Conservation (phyloP, 768 basidiomycete species). For the Amanita subjunquillea region DNA sequence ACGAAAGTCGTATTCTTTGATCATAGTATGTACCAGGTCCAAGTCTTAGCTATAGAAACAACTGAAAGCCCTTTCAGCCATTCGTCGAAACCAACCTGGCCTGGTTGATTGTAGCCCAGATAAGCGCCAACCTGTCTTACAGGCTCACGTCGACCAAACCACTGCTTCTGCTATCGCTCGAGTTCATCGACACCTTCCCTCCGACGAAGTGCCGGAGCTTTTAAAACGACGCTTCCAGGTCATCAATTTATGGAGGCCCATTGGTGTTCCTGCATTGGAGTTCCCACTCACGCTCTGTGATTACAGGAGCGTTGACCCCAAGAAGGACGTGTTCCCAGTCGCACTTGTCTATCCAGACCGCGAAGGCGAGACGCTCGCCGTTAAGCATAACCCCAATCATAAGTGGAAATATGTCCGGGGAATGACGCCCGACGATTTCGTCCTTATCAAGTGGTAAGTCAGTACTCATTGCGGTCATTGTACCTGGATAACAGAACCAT, state of each 20-base stretch:
- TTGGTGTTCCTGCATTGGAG: conserved; percentile 33
- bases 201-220: conserved; percentile 31
- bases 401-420: conserved; percentile 24
- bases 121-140: conserved; percentile 35
- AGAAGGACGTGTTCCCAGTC: conserved; percentile 33
- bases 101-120: conserved; percentile 21
- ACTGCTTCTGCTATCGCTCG: conserved; percentile 29
- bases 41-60: neutral
- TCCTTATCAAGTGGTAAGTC: neutral
- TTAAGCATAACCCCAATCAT: conserved; percentile 34
- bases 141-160: conserved; percentile 45
- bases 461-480: neutral
- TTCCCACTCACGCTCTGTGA: conserved; percentile 44
- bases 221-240: conserved; percentile 43
- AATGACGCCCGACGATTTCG: neutral
- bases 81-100: conserved; percentile 33
- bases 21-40: conserved; percentile 11
- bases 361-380: conserved; percentile 41
- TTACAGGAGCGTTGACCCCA: conserved; percentile 30
- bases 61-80: conserved; percentile 17
- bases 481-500: no score
- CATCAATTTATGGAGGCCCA: conserved; percentile 54
- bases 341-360: conserved; percentile 37
- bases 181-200: conserved; percentile 42
- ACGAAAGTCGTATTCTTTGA: conserved; percentile 49